These are phyloP conservation scores for Sextonia rubra DNA, from an alignment of 164 flowering plant genomes.

Conservation along the genomic window DNA sequence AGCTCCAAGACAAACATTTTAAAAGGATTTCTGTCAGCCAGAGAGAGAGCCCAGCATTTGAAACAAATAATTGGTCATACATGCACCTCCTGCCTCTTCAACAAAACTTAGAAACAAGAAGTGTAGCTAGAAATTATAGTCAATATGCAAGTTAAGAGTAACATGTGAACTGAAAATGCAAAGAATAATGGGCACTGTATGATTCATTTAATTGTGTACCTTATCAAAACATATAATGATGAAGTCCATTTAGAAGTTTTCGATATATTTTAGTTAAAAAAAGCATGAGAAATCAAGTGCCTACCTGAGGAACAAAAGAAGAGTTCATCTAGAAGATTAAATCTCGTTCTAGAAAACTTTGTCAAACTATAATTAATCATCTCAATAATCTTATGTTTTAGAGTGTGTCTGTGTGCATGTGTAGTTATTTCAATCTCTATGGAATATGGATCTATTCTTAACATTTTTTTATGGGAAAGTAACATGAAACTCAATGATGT, in stretches of 20 bases:
- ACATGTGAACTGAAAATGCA: no score
- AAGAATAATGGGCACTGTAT: no score
- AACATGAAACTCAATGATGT: no score
- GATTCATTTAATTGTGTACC: background rate
- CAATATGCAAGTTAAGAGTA: background rate
- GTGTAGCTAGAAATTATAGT: background rate
- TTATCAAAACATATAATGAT: background rate
- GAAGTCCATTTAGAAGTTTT: background rate
- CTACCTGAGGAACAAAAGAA: background rate
- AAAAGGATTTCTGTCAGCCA: background rate
- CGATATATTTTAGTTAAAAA: background rate
- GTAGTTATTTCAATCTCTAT: no score
- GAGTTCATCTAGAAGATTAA: background rate
- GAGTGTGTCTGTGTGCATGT: no score
- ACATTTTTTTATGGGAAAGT: no score
- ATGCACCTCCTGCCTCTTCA: background rate
- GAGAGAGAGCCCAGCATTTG: background rate
- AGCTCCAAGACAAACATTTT: background rate
- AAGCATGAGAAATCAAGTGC: background rate
- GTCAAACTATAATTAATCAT: background rate
- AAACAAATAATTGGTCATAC: background rate
- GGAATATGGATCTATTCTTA: no score
- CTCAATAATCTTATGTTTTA: background rate
- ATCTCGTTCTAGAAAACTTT: background rate
- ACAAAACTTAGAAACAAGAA: background rate